Percentiles rank a stretch among this genome's conserved stretches.
These are phyloP conservation scores for Didymella pomorum DNA, from an alignment of 2,329 filamentous ascomycete species.

Conservation along the genomic window DNA sequence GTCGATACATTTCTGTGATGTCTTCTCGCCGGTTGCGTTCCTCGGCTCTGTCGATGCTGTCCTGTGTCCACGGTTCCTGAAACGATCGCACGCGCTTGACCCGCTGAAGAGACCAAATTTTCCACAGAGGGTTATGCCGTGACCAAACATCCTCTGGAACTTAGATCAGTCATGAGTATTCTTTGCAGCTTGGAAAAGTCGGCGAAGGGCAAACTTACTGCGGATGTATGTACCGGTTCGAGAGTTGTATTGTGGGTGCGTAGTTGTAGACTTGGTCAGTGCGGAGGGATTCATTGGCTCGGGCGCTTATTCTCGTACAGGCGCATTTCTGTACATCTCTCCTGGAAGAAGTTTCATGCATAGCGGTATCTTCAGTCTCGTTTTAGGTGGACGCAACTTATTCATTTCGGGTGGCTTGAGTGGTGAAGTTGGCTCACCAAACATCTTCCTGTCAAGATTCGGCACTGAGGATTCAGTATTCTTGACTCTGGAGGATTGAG, in stretches of 20 bases:
- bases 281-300: not conserved
- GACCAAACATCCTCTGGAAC: not conserved
- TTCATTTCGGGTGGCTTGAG: not conserved
- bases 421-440: slow-evolving; percentile 10
- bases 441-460: not conserved
- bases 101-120: not conserved
- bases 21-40: slow-evolving; percentile 1
- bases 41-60: not conserved
- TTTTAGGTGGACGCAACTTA: not conserved
- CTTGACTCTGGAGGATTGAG: not conserved
- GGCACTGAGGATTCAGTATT: not conserved
- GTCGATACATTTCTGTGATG: not conserved
- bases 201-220: not conserved
- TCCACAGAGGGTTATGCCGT: not conserved
- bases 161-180: not conserved
- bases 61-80: slow-evolving; percentile 7
- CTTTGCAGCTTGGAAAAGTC: too few species aligned
- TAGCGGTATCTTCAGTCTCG: not conserved
- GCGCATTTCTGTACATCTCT: not conserved
- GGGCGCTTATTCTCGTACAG: too few species aligned
- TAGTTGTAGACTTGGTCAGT: not conserved
- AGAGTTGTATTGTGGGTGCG: not conserved
- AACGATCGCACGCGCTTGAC: slow-evolving; percentile 5
- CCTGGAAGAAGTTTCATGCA: not conserved
- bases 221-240: not conserved